These are phyloP conservation scores for Phanerochaete carnosa DNA, from an alignment of 768 basidiomycete genomes.

Conservation along the genomic window DNA sequence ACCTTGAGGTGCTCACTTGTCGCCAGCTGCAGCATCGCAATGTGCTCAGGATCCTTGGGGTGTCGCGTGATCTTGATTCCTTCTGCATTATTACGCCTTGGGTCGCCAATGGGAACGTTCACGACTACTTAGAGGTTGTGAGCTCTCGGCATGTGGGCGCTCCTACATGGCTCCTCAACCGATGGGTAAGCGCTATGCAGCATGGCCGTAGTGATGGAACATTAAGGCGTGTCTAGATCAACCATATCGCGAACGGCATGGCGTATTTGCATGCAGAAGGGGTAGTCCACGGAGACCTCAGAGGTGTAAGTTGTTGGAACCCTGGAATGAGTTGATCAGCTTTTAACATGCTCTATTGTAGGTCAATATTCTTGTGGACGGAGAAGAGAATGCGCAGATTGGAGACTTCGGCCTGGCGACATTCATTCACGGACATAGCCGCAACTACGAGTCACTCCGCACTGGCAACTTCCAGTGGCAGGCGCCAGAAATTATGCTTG, in stretches of 20 bases:
- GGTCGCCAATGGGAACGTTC: conserved; percentile 2
- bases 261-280: conserved; percentile 5
- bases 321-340: too few relatives aligned
- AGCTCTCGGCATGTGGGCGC: not conserved
- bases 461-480: conserved; percentile 1
- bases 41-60: not conserved
- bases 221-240: not conserved
- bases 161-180: not conserved
- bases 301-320: conserved; percentile 2
- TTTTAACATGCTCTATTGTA: not conserved
- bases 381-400: not conserved
- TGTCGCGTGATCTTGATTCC: not conserved
- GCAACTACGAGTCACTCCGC: not conserved
- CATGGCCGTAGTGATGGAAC: not conserved
- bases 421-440: not conserved
- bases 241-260: conserved; percentile 5
- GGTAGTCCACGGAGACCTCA: conserved; percentile 10
- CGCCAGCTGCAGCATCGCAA: not conserved
- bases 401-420: conserved; percentile 9
- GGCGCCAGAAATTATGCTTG: conserved; percentile 2
- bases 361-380: conserved; percentile 7
- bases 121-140: not conserved
- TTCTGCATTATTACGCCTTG: conserved; percentile 2
- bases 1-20: conserved; percentile 1
- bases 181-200: not conserved